Base-by-base conservation (phyloP, 768 basidiomycete species). In the Boletales sp. region DNA sequence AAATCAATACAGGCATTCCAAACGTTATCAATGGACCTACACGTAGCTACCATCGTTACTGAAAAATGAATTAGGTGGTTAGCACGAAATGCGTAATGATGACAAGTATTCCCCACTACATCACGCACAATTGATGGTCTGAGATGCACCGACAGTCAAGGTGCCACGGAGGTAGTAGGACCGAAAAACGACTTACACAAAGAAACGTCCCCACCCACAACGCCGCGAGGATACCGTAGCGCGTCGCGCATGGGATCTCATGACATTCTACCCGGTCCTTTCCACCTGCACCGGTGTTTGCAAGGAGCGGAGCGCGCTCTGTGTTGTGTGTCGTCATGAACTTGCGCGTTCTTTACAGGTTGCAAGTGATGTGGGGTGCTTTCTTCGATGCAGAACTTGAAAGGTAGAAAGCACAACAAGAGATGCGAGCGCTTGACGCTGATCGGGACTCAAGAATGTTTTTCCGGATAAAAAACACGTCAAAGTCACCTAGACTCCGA, bases 141-240 rank as follows among this genome's bases (percentile, higher is more conserved):
- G 50, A 39, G 1, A 44, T 5, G 2, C 11, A 28, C 44, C 18
- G 39, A 7, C n/a, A 21, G 6, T 33, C 28, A 12, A 41, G 19
- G 21, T 21, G 32, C 14, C 1, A 4, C 12, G 19, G 32, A 32
- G 31, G 8, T 18, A 7, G n/a, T 2, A 15, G 28, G 18, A 9
- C 18, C 5, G 8, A 38, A 38, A 9, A 18, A 10, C 36, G 14
- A 71, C 85, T 62, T 59, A 89, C 87, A 37, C 81, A 82, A 37
- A 90, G 76, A 68, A 89, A 87, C 2, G 79, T 82, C 0, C 80
- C 85, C 7, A 74, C 67, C 84, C 84, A 88, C 45, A 89, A 72
- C 13, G 83, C 85, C 13, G 76, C 80, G 45, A 87, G 63, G 49
- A 89, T 89, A 0, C 81, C 78, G 63, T 79, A 75, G 7, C 84